phyloP scores from a whole-genome alignment of 352 stramenopile genomes.

The Phytophthora tubulina region DNA sequence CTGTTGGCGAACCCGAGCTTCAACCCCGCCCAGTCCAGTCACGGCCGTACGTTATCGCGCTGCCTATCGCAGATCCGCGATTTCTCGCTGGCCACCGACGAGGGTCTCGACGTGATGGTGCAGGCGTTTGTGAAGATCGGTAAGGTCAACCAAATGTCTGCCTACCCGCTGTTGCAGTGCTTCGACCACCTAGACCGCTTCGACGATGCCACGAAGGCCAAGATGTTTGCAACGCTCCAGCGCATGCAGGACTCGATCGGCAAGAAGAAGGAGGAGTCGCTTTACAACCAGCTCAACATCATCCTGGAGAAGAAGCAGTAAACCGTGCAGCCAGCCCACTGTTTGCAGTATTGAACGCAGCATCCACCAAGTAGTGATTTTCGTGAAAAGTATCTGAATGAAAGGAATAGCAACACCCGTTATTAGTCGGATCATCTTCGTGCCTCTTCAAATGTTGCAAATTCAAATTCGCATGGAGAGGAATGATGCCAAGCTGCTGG shows the following conservation, averaged over 20 bases:
- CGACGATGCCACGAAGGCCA: slow-evolving; percentile 63
- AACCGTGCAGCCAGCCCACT: neutral
- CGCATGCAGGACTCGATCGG: slow-evolving; percentile 82
- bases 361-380: neutral
- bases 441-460: slow-evolving; percentile 33
- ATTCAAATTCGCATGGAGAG: slow-evolving; percentile 25
- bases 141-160: slow-evolving; percentile 89
- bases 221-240: slow-evolving; percentile 62
- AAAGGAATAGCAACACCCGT: slow-evolving; percentile 12
- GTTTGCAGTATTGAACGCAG: neutral
- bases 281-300: slow-evolving; percentile 90
- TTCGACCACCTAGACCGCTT: slow-evolving; percentile 86
- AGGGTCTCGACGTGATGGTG: slow-evolving; percentile 77
- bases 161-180: slow-evolving; percentile 81
- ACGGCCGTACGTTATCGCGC: slow-evolving; percentile 72
- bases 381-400: slow-evolving; percentile 14
- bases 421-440: neutral
- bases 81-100: slow-evolving; percentile 78
- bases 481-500: slow-evolving; percentile 18
- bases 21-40: slow-evolving; percentile 78
- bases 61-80: slow-evolving; percentile 79
- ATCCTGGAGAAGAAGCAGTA: slow-evolving; percentile 85
- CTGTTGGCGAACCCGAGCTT: slow-evolving; percentile 77
- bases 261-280: slow-evolving; percentile 84
- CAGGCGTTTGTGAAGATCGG: slow-evolving; percentile 82